Evolutionary conservation across 2,329 filamentous ascomycete species (phyloP).

Genomic region (Cladophialophora exuberans): DNA sequence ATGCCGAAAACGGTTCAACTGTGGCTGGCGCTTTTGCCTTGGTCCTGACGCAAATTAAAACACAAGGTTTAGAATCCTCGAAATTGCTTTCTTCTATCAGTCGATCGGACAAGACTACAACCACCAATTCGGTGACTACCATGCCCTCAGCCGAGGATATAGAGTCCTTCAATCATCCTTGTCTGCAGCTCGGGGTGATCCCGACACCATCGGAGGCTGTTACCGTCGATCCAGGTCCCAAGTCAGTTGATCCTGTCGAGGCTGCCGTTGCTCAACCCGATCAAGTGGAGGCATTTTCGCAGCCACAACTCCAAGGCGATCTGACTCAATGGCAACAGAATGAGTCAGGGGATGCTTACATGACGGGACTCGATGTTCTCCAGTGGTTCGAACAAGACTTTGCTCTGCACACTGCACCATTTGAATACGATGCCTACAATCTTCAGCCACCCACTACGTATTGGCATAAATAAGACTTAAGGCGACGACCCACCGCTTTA

Average conservation of each 20-base stretch:
- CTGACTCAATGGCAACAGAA: slow-evolving; percentile 4
- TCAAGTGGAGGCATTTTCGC: neutral
- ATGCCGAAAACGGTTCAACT: slow-evolving; percentile 19
- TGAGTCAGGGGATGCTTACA: slow-evolving; percentile 13
- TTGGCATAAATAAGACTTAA: slow-evolving; percentile 6
- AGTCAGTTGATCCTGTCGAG: neutral
- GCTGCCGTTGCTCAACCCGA: neutral
- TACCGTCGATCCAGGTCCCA: neutral
- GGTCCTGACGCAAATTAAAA: slow-evolving; percentile 23
- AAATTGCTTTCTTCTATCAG: slow-evolving; percentile 1
- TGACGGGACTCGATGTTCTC: slow-evolving; percentile 22
- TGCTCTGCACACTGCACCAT: slow-evolving; percentile 14
- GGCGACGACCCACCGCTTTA: too few relatives aligned
- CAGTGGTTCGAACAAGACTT: slow-evolving; percentile 27
- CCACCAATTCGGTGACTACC: neutral
- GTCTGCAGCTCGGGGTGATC: neutral
- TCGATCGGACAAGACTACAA: neutral
- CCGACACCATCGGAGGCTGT: neutral
- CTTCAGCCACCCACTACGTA: neutral
- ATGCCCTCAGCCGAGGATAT: neutral
- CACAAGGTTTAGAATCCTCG: slow-evolving; percentile 16
- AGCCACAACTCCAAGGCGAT: neutral
- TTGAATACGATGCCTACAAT: neutral
- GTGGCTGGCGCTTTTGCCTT: slow-evolving; percentile 23
- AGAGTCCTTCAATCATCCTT: neutral